Evolutionary conservation across 2,329 filamentous ascomycete genomes (phyloP).

Genomic region (Elsinoe necatrix): DNA sequence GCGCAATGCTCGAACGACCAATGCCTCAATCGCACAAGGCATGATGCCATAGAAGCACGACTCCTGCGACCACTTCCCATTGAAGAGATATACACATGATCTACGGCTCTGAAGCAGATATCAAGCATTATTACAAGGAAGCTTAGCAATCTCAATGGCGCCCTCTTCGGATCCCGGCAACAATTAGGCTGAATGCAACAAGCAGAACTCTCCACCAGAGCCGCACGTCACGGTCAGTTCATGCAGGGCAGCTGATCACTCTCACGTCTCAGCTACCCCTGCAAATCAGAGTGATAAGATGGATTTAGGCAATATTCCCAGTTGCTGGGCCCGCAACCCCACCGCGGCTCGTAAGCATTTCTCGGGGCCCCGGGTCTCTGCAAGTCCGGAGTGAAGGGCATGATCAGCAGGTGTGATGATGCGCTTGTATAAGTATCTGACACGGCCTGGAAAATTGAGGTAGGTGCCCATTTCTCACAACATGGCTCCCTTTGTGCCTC

Average conservation of each 20-base stretch:
- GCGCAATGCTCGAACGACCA: no score
- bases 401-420: background rate
- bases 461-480: background rate
- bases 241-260: background rate
- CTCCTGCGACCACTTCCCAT: no score
- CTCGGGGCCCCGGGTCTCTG: background rate
- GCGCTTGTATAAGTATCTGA: background rate
- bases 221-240: conserved; percentile 2
- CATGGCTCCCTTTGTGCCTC: conserved; percentile 7
- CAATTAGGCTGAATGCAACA: background rate
- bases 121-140: background rate
- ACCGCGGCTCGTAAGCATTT: background rate
- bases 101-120: background rate
- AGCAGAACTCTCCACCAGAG: background rate
- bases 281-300: background rate
- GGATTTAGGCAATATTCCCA: background rate
- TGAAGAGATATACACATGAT: no score
- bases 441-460: background rate
- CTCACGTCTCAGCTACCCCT: background rate
- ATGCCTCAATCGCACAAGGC: no score
- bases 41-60: no score
- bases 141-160: background rate
- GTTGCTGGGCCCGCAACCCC: background rate
- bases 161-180: background rate
- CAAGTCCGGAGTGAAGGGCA: background rate